A percentile compares a stretch with the other conserved stretches of the same genome.
These are phyloP conservation scores for Chenopodium suecicum DNA, from an alignment of 148 eudicot genomes.

Conservation along the genomic window DNA sequence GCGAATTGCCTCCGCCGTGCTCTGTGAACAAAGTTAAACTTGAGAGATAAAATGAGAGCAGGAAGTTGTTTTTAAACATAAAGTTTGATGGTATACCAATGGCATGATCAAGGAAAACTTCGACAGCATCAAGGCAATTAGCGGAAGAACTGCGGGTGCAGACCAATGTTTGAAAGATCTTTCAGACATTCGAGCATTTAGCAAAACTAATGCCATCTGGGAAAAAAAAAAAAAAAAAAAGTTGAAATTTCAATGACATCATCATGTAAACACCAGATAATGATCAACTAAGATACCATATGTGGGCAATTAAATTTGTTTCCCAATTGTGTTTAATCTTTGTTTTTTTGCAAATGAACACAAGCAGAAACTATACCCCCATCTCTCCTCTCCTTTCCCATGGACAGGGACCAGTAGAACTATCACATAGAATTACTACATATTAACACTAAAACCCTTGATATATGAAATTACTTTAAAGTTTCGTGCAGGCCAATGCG, in stretches of 20 bases:
- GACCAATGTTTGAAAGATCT: conserved; percentile 78
- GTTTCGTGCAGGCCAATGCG: neutral
- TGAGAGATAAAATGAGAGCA: conserved; percentile 15
- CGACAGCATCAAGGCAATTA: conserved; percentile 70
- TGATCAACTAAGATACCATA: neutral
- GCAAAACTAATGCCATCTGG: conserved; percentile 63
- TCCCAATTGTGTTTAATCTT: too few relatives aligned
- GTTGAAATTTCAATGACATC: neutral
- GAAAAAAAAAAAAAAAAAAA: conserved; percentile 2
- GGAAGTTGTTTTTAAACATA: conserved; percentile 1
- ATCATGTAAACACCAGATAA: neutral
- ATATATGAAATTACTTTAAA: neutral
- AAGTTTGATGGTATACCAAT: conserved; percentile 52
- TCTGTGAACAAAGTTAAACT: conserved; percentile 37
- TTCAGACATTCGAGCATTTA: conserved; percentile 90
- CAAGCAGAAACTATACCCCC: too few relatives aligned
- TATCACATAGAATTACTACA: neutral
- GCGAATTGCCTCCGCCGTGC: conserved; percentile 67
- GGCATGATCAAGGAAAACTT: conserved; percentile 88
- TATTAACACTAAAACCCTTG: neutral
- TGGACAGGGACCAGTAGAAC: neutral
- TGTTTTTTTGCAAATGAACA: too few relatives aligned
- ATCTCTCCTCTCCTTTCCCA: neutral
- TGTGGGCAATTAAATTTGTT: neutral
- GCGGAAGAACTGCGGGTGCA: conserved; percentile 47